Base-by-base conservation (phyloP, 331 rosid species). In the Phaseolus coccineus region DNA sequence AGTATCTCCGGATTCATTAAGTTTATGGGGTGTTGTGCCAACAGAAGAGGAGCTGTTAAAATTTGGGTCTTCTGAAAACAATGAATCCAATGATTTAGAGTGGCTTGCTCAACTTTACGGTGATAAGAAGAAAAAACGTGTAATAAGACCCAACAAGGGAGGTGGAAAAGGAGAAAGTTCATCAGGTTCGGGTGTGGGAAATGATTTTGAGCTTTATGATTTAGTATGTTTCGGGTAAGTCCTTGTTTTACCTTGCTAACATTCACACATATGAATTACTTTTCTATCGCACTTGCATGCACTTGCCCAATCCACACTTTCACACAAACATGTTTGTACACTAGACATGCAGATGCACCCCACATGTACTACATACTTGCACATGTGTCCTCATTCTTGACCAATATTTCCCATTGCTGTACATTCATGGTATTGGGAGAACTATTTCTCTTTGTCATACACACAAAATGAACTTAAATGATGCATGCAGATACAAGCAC, bases 31-130 rank as follows among this genome's bases (percentile, higher is more conserved):
- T 69, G 94, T 93, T 76, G 78, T 71, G 79, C 99, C 99, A 44
- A 85, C 90, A 31, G 92, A 93, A 42, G 99, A 93, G 75, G 98
- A 96, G 82, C 73, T 83, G 57, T 74, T 89, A 71, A 96, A 96
- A 87, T 96, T 96, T 83, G 87, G 51, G 63, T 69, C 89, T 65
- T 81, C 96, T 62, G 93, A 91, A 85, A 89, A 67, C 79, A 77
- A 80, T 64, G 94, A 88, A 81, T 48, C 93, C 63, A 87, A 83
- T 55, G 89, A 96, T 73, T 50, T 88, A 81, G 96, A 91, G 81
- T 96, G 98, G 98, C 94, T 96, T 7, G 84, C 99, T 69, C 92
- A 90, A 83, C 89, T 96, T 81, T 96, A 93, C 73, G 97, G 98
- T 66, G 90, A 88, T 33, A 77, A 82, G 6, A 91, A 87, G 88